These are phyloP conservation scores for Pseudocercospora cruenta DNA, from an alignment of 2,329 filamentous ascomycete genomes.

Conservation along the genomic window DNA sequence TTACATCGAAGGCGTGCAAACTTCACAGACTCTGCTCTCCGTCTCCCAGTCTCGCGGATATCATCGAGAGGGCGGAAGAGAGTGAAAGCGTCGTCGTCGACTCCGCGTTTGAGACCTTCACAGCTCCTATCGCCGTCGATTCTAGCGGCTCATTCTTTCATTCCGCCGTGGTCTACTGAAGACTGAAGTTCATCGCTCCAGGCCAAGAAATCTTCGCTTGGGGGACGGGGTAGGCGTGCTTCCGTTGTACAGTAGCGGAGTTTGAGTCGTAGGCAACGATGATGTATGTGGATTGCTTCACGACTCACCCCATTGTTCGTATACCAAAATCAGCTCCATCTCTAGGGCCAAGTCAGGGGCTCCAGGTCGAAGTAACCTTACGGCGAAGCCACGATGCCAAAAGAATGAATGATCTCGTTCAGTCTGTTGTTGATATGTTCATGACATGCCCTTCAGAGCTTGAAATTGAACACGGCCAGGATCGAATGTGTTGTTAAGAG, in stretches of 20 bases:
- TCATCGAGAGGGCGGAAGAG: no score
- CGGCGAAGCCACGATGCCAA: neutral
- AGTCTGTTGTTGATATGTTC: neutral
- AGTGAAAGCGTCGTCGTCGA: neutral
- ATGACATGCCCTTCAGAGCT: no score
- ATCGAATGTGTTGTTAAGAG: neutral
- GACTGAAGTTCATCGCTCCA: neutral
- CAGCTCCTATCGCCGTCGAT: neutral
- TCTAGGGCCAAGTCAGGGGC: neutral
- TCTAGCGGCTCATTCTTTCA: neutral
- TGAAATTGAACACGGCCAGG: neutral
- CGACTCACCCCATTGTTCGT: no score
- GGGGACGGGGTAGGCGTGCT: neutral
- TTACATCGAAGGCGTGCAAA: no score
- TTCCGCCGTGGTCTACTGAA: neutral
- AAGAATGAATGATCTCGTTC: no score
- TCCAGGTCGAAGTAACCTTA: neutral
- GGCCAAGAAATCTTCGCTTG: neutral
- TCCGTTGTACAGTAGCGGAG: neutral
- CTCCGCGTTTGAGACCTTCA: neutral
- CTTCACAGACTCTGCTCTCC: no score
- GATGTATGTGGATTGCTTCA: no score
- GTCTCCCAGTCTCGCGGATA: no score
- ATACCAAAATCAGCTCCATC: neutral
- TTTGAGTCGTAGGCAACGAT: neutral